Percentiles rank a stretch among this genome's conserved stretches.
Evolutionary conservation across 2,329 filamentous ascomycete genomes (phyloP).

Genomic region (Thyridium curvatum): DNA sequence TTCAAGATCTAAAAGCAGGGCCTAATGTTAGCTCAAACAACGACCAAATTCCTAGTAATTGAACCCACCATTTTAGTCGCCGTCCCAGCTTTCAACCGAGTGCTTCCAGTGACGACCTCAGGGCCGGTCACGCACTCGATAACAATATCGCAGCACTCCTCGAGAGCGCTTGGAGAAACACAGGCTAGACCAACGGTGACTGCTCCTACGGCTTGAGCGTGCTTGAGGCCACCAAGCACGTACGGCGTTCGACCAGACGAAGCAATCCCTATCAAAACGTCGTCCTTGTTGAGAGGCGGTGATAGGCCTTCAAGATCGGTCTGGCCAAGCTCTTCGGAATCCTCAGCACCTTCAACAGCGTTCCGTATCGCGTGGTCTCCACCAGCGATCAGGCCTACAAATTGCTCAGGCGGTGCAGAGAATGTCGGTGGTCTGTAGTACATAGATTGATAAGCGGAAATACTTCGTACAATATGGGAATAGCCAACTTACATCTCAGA

Average conservation of each 20-base stretch:
- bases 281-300: conserved; percentile 13
- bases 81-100: conserved; percentile 36
- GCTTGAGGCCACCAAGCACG: conserved; percentile 27
- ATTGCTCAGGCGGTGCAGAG: conserved; percentile 28
- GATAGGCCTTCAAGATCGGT: conserved; percentile 20
- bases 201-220: conserved; percentile 25
- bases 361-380: conserved; percentile 31
- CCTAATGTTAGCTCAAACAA: no score
- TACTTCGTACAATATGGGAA: no score
- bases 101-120: conserved; percentile 38
- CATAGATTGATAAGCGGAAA: no score
- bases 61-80: conserved; percentile 28
- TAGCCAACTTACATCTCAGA: conserved; percentile 28
- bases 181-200: conserved; percentile 31
- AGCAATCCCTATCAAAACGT: conserved; percentile 33
- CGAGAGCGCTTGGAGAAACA: conserved; percentile 22
- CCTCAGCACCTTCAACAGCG: conserved; percentile 34
- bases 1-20: conserved; percentile 24
- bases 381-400: conserved; percentile 32
- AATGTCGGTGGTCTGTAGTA: conserved; percentile 24
- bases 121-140: conserved; percentile 32
- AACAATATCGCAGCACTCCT: conserved; percentile 15
- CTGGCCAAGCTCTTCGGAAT: conserved; percentile 21
- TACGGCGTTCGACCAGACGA: conserved; percentile 35
- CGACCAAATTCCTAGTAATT: no score